These are phyloP conservation scores for Agrostemma githago DNA, from an alignment of 148 eudicot species.

Conservation along the genomic window DNA sequence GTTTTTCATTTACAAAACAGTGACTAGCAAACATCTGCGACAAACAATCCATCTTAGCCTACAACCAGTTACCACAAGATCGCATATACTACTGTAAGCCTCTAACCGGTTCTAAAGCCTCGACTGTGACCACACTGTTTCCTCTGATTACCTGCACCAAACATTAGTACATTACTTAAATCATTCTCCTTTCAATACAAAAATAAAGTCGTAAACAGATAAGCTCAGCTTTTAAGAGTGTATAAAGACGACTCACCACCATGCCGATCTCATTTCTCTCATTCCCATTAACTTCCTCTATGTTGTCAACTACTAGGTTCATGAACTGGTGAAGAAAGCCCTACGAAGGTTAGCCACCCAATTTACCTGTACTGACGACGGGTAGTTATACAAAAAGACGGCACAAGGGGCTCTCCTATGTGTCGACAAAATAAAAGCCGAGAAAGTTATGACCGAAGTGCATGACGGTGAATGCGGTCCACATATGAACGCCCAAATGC, in stretches of 20 bases:
- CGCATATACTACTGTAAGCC: neutral
- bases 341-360: no score
- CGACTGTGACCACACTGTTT: conserved; percentile 91
- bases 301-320: conserved; percentile 94
- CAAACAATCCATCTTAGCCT: conserved; percentile 11
- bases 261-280: conserved; percentile 89
- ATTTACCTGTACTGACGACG: no score
- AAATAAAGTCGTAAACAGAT: no score
- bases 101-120: conserved; percentile 81
- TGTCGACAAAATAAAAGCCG: no score
- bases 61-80: neutral
- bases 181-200: neutral
- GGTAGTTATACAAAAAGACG: no score
- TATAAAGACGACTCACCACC: conserved; percentile 58
- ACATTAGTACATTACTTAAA: neutral
- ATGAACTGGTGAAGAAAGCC: conserved; percentile 93
- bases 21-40: neutral
- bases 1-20: neutral
- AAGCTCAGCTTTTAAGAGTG: neutral
- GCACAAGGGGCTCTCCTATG: no score
- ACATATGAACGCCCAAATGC: no score
- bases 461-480: no score
- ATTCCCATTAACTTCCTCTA: conserved; percentile 80
- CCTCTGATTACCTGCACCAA: conserved; percentile 70
- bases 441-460: no score